A percentile compares a stretch with the other conserved stretches of the same genome.
phyloP scores from a whole-genome alignment of 805 yeast genomes.

The Alloascoidea africana region DNA sequence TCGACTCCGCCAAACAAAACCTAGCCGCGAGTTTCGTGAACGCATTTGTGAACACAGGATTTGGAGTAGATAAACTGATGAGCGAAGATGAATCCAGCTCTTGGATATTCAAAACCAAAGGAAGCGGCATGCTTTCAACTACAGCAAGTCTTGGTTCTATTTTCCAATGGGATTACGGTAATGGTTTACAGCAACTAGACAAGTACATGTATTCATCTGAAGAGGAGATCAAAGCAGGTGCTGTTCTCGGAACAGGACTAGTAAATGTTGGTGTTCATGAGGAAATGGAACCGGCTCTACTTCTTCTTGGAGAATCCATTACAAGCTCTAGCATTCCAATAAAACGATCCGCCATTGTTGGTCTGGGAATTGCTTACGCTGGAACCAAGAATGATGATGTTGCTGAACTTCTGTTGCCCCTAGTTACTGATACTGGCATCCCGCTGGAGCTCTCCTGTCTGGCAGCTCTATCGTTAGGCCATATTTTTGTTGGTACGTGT shows the following conservation, averaged over 20 bases:
- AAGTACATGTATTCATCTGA: constrained; percentile 77
- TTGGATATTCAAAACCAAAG: constrained; percentile 89
- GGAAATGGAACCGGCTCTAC: constrained; percentile 85
- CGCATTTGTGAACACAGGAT: constrained; percentile 83
- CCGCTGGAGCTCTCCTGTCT: constrained; percentile 69
- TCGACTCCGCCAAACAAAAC: constrained; percentile 91
- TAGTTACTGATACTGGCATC: constrained; percentile 61
- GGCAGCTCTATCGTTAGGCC: constrained; percentile 88
- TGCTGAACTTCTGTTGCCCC: constrained; percentile 59
- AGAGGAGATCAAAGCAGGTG: constrained; percentile 88
- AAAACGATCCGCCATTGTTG: constrained; percentile 73
- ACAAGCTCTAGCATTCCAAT: constrained; percentile 45
- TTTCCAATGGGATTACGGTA: constrained; percentile 80
- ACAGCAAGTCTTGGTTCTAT: constrained; percentile 87
- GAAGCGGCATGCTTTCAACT: constrained; percentile 80
- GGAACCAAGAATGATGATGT: constrained; percentile 86
- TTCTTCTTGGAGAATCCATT: constrained; percentile 64
- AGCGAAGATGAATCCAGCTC: constrained; percentile 57
- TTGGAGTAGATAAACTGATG: constrained; percentile 68
- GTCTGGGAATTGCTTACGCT: constrained; percentile 89
- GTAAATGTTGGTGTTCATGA: constrained; percentile 88
- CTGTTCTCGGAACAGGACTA: constrained; percentile 87
- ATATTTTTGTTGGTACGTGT: constrained; percentile 89
- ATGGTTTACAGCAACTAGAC: constrained; percentile 83
- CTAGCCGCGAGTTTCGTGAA: constrained; percentile 92